These are phyloP conservation scores for Exserohilum rostratum DNA, from an alignment of 2,329 filamentous ascomycete species.

Conservation along the genomic window DNA sequence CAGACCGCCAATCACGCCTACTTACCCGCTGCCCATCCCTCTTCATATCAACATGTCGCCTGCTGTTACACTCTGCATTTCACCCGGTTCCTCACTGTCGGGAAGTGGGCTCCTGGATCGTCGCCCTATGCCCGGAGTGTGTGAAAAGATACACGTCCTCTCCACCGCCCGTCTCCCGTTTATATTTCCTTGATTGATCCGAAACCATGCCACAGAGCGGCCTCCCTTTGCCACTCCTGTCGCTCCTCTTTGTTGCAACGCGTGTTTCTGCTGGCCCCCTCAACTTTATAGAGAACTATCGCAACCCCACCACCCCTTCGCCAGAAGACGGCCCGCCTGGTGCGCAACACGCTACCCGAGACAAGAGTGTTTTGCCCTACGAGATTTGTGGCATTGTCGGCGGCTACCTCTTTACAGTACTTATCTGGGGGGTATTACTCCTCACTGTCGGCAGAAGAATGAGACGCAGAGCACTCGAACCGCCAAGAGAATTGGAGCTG, in stretches of 20 bases:
- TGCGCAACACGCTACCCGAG: conserved; percentile 36
- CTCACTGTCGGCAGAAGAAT: conserved; percentile 54
- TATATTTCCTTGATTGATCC: conserved; percentile 5
- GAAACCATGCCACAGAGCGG: conserved; percentile 37
- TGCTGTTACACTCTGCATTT: conserved; percentile 31
- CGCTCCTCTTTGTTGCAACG: conserved; percentile 34
- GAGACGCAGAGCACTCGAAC: conserved; percentile 56
- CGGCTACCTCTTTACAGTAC: conserved; percentile 78
- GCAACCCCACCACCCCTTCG: conserved; percentile 33
- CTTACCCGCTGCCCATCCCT: conserved; percentile 26
- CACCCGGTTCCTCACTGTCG: conserved; percentile 32
- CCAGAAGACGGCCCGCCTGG: conserved; percentile 40
- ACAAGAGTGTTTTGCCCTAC: conserved; percentile 69
- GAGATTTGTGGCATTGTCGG: conserved; percentile 85
- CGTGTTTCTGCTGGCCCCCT: conserved; percentile 31
- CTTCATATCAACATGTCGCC: conserved; percentile 35
- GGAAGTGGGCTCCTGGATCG: conserved; percentile 25
- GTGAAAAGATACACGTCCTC: conserved; percentile 13
- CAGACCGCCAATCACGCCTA: conserved; percentile 29
- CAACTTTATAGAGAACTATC: conserved; percentile 36
- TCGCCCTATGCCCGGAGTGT: conserved; percentile 13
- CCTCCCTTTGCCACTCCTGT: conserved; percentile 33
- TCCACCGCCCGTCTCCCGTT: conserved; percentile 12
- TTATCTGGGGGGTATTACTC: conserved; percentile 71
- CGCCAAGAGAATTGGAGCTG: conserved; percentile 59